phyloP scores from a whole-genome alignment of 1,139 yeast species.

The Geotrichum australiense region DNA sequence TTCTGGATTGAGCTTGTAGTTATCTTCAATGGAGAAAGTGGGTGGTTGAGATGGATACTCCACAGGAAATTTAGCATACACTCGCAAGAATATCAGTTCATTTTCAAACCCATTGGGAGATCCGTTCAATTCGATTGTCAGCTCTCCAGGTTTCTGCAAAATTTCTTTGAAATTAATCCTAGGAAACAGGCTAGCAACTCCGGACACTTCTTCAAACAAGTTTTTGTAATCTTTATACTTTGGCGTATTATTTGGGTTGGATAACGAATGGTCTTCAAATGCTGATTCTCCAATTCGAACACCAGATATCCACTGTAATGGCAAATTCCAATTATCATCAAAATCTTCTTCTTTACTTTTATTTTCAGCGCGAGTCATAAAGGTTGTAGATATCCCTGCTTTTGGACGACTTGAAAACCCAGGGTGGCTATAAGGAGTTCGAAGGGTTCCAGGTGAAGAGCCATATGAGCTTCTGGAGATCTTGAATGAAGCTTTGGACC shows the following conservation, averaged over 20 bases:
- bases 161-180: conserved; percentile 79
- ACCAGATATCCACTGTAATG: conserved; percentile 90
- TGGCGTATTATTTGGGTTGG: conserved; percentile 24
- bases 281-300: conserved; percentile 64
- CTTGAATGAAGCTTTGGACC: conserved; percentile 6
- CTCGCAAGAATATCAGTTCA: conserved; percentile 60
- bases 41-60: conserved; percentile 62
- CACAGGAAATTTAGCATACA: conserved; percentile 60
- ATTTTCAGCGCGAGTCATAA: conserved; percentile 17
- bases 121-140: conserved; percentile 70
- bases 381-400: conserved; percentile 13
- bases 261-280: conserved; percentile 28
- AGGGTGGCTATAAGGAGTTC: conserved; percentile 8
- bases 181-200: conserved; percentile 86
- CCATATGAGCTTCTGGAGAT: conserved; percentile 16
- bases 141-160: conserved; percentile 76
- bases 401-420: conserved; percentile 13
- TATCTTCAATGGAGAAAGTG: conserved; percentile 67
- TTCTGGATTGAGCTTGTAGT: conserved; percentile 51
- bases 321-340: conserved; percentile 30
- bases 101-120: conserved; percentile 45
- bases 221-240: conserved; percentile 47
- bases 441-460: conserved; percentile 12
- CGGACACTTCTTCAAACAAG: conserved; percentile 84
- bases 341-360: conserved; percentile 23